phyloP scores from a whole-genome alignment of 371 early-diverging fungal species.

The Lichtheimia hyalospora region DNA sequence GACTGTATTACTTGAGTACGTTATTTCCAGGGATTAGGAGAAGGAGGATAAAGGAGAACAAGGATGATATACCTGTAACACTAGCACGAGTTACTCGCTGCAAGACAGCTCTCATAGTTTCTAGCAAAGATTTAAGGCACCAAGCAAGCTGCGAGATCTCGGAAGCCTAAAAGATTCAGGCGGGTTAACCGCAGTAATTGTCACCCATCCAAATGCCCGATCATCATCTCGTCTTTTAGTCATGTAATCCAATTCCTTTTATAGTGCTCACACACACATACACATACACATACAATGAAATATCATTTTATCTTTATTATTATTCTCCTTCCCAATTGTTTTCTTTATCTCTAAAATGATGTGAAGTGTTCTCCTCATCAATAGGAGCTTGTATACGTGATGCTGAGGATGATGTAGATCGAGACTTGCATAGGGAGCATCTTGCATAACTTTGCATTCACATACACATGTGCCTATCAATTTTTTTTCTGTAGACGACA shows the following conservation, averaged over 20 bases:
- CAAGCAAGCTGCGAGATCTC: background rate
- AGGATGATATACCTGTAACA: slow-evolving; percentile 13
- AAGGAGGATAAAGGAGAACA: background rate
- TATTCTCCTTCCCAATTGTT: too few species aligned
- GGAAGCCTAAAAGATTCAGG: background rate
- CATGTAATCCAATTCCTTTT: background rate
- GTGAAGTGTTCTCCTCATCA: too few species aligned
- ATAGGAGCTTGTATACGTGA: too few species aligned
- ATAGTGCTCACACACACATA: too few species aligned
- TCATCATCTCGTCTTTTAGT: background rate
- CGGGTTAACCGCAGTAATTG: too few species aligned
- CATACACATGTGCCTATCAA: background rate
- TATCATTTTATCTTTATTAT: too few species aligned
- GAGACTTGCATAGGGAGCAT: too few species aligned
- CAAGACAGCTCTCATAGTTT: slow-evolving; percentile 17
- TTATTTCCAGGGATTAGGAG: background rate
- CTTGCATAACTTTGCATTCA: too few species aligned
- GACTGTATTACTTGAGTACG: slow-evolving; percentile 34
- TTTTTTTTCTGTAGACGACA: background rate
- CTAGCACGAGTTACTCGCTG: slow-evolving; percentile 19
- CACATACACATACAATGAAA: background rate
- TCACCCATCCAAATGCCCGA: too few species aligned
- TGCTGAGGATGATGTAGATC: too few species aligned
- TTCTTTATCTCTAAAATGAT: too few species aligned
- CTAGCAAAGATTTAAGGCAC: background rate